phyloP scores from a whole-genome alignment of 2,329 filamentous ascomycete species.

The Colletotrichum zoysiae region DNA sequence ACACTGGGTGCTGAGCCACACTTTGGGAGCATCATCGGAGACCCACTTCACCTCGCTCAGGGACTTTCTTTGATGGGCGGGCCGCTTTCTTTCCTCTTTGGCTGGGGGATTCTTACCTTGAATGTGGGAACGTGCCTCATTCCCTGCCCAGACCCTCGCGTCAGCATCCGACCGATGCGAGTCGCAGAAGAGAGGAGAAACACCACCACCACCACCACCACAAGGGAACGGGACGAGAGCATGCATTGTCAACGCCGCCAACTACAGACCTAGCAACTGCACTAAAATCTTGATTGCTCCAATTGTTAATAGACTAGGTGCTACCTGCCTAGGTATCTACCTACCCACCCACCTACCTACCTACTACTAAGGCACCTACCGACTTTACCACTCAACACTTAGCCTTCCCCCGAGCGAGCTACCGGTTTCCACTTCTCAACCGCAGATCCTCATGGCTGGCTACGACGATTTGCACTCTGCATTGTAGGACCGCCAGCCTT shows the following conservation, averaged over 20 bases:
- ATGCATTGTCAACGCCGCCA: slow-evolving; percentile 22
- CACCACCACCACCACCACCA: slow-evolving; percentile 23
- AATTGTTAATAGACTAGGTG: background rate
- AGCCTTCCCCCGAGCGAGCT: background rate
- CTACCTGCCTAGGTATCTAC: background rate
- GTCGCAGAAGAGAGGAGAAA: slow-evolving; percentile 20
- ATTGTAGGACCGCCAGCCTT: slow-evolving; percentile 12
- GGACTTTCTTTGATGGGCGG: slow-evolving; percentile 13
- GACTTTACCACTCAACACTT: background rate
- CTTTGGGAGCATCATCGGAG: slow-evolving; percentile 2
- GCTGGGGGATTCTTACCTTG: slow-evolving; percentile 21
- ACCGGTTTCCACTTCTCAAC: slow-evolving; percentile 8
- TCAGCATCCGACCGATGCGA: slow-evolving; percentile 34
- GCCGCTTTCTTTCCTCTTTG: slow-evolving; percentile 1
- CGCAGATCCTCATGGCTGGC: slow-evolving; percentile 39
- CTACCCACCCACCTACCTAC: background rate
- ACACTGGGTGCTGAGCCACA: slow-evolving; percentile 28
- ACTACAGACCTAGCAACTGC: background rate
- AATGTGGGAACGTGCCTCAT: slow-evolving; percentile 30
- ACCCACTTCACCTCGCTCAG: slow-evolving; percentile 5
- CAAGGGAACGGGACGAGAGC: background rate
- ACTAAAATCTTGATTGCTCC: slow-evolving; percentile 16
- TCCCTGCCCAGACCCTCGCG: slow-evolving; percentile 32
- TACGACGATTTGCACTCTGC: slow-evolving; percentile 29
- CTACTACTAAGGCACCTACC: background rate